Conservation (phyloP, 2,329 filamentous ascomycete species). For the Curvularia spicifera region DNA sequence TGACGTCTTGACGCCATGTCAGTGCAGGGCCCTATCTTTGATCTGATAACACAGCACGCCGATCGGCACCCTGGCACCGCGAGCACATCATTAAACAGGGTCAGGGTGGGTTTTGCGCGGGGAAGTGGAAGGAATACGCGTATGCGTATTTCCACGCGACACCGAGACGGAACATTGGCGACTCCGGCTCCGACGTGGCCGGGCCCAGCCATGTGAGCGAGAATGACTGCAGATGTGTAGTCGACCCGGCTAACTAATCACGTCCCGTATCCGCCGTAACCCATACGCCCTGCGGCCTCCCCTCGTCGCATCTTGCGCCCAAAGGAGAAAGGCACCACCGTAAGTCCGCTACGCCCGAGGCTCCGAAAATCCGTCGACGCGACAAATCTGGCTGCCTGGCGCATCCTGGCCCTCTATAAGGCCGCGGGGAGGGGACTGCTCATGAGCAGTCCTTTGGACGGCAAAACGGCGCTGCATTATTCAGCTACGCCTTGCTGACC, state of each 20-base stretch:
- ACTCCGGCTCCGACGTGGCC: background rate
- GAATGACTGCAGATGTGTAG: background rate
- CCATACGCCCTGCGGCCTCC: background rate
- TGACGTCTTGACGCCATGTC: conserved; percentile 6
- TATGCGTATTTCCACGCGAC: background rate
- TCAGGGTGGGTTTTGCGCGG: background rate
- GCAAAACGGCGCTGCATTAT: conserved; percentile 12
- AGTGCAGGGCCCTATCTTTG: background rate
- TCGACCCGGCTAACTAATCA: background rate
- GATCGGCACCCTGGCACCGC: background rate
- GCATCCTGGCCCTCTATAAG: conserved; percentile 4
- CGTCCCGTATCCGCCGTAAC: background rate
- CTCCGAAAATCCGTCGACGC: conserved; percentile 5
- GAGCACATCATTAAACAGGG: background rate
- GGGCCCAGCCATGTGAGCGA: background rate
- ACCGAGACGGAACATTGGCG: background rate
- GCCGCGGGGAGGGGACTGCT: conserved; percentile 1
- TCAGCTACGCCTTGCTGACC: conserved; percentile 22
- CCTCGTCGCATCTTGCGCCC: conserved; percentile 9
- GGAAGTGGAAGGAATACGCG: background rate
- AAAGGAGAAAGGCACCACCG: conserved; percentile 9
- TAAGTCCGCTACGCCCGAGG: conserved; percentile 6
- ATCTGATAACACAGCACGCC: background rate
- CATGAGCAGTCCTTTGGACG: conserved; percentile 16
- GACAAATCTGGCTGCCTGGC: conserved; percentile 20